Conservation (phyloP, 2,329 filamentous ascomycete species). For the Dactylella cylindrospora region DNA sequence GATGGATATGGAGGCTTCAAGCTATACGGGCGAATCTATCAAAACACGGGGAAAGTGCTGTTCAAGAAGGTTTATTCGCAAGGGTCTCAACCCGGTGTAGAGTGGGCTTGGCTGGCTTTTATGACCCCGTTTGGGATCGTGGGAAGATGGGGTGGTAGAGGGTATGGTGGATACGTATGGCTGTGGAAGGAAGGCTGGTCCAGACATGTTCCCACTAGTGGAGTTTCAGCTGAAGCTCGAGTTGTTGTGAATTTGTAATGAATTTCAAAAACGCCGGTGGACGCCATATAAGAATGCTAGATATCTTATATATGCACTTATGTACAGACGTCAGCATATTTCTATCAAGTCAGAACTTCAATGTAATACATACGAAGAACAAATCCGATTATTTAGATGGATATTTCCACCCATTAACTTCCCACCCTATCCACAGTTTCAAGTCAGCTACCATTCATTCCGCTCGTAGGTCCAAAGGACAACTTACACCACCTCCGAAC, state of each 20-base stretch:
- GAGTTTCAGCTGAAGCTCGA: constrained; percentile 1
- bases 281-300: not conserved
- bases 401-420: constrained; percentile 37
- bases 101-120: constrained; percentile 25
- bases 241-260: too few relatives aligned
- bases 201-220: not conserved
- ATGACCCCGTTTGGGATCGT: constrained; percentile 43
- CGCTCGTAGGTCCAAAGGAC: not conserved
- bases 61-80: constrained; percentile 15
- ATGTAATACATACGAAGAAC: constrained; percentile 8
- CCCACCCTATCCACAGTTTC: constrained; percentile 22
- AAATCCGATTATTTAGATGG: constrained; percentile 1
- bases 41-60: constrained; percentile 18
- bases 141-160: constrained; percentile 17
- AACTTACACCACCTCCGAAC: constrained; percentile 75
- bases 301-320: constrained; percentile 16
- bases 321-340: not conserved
- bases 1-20: constrained; percentile 12
- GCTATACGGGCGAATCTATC: constrained; percentile 20
- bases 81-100: not conserved
- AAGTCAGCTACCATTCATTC: not conserved
- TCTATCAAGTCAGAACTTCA: not conserved
- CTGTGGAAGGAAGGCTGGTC: constrained; percentile 41
- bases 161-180: constrained; percentile 20
- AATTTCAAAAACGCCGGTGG: constrained; percentile 1